Base-by-base conservation (phyloP, 2,329 filamentous ascomycete genomes). In the Neobulgaria alba region DNA sequence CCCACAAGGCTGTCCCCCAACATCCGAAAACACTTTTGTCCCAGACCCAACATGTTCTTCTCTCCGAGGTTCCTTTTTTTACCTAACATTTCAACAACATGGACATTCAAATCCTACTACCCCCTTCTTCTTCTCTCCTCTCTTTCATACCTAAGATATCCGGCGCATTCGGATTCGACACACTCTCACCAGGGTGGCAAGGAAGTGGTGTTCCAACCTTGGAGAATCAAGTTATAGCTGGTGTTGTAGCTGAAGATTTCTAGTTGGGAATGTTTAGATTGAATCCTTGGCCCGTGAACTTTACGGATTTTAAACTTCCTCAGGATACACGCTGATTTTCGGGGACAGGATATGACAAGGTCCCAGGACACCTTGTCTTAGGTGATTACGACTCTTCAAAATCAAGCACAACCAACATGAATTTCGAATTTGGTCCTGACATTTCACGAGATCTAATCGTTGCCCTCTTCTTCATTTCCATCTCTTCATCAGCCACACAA, bases 21-120 rank as follows among this genome's bases (percentile, higher is more conserved):
- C 9, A 62, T 38, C 39, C 4, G 71, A 69, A 29, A n/a, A n/a
- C n/a, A 61, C 66, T 42, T 26, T 26, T 17, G 41, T 42, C 61
- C n/a, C n/a, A n/a, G n/a, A n/a, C n/a, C n/a, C n/a, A n/a, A n/a
- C n/a, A n/a, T 69, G 10, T 84, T 79, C 56, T 62, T 61, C 45
- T 57, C 65, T 14, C 65, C 72, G 82, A 36, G 82, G 82, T 4
- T 68, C 68, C 36, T 62, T 77, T n/a, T 85, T 74, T 57, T 67
- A 73, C 42, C 61, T 64, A 61, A 60, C 15, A 54, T 63, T n/a
- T 85, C 79, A 1, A 64, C 61, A 7, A 70, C 70, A 29, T 85
- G 77, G 74, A 57, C 19, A 5, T 58, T 16, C 9, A 46, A 41
- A 10, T 15, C 17, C 7, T 36, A 39, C 20, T 48, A 39, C 21